phyloP scores from a whole-genome alignment of 352 stramenopile species.

The Peronospora belbahrii region DNA sequence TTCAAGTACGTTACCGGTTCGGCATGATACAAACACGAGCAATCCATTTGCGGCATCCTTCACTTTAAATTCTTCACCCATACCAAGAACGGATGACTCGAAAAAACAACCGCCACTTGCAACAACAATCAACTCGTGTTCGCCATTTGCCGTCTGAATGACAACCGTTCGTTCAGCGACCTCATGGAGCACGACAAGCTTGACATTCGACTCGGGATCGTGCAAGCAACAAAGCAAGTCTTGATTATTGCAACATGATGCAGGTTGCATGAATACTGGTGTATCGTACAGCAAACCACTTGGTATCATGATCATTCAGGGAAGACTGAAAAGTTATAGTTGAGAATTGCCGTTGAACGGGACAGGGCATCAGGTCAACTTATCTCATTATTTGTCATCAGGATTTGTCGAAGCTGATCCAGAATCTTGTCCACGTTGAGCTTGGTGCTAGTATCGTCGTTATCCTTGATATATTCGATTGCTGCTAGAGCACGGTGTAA shows the following conservation, averaged over 20 bases:
- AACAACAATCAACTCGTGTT: constrained; percentile 15
- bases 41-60: constrained; percentile 9
- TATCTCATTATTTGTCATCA: constrained; percentile 1
- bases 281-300: constrained; percentile 1
- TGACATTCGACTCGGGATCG: constrained; percentile 1
- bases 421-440: too few species aligned
- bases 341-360: not conserved
- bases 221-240: not conserved
- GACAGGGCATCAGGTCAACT: constrained; percentile 3
- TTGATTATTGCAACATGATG: not conserved
- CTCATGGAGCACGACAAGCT: constrained; percentile 7
- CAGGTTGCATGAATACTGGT: constrained; percentile 11
- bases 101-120: constrained; percentile 18
- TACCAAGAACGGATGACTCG: constrained; percentile 15
- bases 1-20: constrained; percentile 17
- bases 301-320: not conserved
- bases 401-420: constrained; percentile 10
- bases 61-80: constrained; percentile 19
- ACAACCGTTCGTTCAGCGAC: constrained; percentile 1
- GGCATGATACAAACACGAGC: constrained; percentile 13
- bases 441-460: not conserved
- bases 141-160: constrained; percentile 10
- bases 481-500: constrained; percentile 4
- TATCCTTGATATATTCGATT: too few species aligned
- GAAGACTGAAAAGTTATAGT: not conserved